Base-by-base conservation (phyloP, 495 filamentous ascomycete genomes). In the Jackrogersella multiformis region DNA sequence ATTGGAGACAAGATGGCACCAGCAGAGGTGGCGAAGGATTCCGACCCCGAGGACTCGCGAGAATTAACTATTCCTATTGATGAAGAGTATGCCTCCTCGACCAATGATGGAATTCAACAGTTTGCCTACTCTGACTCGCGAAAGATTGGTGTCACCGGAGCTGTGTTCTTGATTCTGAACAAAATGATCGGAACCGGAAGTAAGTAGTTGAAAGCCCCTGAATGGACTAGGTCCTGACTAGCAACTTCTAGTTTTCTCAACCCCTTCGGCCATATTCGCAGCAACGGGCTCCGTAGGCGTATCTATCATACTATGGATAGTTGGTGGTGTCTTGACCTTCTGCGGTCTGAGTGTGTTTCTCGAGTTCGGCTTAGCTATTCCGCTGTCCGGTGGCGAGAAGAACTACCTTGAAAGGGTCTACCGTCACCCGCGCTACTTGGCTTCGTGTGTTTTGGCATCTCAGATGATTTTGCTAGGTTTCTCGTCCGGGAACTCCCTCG, bases 331-430 rank as follows among this genome's bases (percentile, higher is more conserved):
- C 34, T 61, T 79, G 8, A 76, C 77, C n/a, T 76, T 76, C 52
- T 69, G 68, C 36, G 81, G 81, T 12, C 74, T 86, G 20, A 77
- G 75, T 46, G 80, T 84, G 2, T 84, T 80, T 59, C 76, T 85
- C 32, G 83, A 86, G 62, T 80, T 83, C 56, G 82, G 82, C 24
- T 78, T 81, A 13, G 80, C 79, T 34, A 80, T 86, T 45, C 83
- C 83, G 18, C 69, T 78, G n/a, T 85, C 82, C 64, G 84, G 84
- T 15, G 85, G 85, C 32, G 85, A 87, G 73, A 86, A 87, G 74
- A 86, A 89, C 70, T 90, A 91, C 61, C 85, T 90, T 55, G 88
- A 92, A 74, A 85, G 84, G 38, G 83, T 90, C 41, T 89, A 81
- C 75, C 81, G 81, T 36, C 85, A 84, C 55, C 88, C 89, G 12